Evolutionary conservation across 768 basidiomycete genomes (phyloP).

Genomic region (Jaapia argillacea): DNA sequence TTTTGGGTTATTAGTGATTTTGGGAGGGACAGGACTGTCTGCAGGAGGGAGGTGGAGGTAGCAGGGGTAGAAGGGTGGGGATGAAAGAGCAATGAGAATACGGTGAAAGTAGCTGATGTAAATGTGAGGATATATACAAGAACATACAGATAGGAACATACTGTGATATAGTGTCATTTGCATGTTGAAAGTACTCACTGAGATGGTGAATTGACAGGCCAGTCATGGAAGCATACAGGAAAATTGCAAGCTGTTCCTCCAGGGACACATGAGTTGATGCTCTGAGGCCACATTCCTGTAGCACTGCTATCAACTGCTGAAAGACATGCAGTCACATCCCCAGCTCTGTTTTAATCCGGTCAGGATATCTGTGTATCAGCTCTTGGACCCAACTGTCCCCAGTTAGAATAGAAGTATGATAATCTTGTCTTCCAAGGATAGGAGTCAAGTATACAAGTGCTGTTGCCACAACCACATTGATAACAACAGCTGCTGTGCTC

Average conservation of each 20-base stretch:
- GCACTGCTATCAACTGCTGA: conserved; percentile 1
- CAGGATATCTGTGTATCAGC: conserved; percentile 4
- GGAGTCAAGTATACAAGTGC: background rate
- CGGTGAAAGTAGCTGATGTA: conserved; percentile 17
- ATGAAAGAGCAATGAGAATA: conserved; percentile 17
- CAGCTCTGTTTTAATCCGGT: conserved; percentile 2
- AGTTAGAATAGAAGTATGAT: conserved; percentile 6
- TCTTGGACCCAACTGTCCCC: conserved; percentile 4
- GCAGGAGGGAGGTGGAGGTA: conserved; percentile 12
- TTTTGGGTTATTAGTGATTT: conserved; percentile 20
- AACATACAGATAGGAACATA: background rate
- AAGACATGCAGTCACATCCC: conserved; percentile 5
- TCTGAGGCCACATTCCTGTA: conserved; percentile 3
- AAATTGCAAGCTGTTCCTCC: conserved; percentile 16
- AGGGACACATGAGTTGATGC: conserved; percentile 5
- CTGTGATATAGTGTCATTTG: conserved; percentile 11
- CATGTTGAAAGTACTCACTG: conserved; percentile 19
- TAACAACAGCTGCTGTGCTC: background rate
- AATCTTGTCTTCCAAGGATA: background rate
- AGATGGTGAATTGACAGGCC: conserved; percentile 12
- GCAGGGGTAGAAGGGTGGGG: conserved; percentile 15
- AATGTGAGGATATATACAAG: background rate
- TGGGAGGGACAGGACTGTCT: conserved; percentile 9
- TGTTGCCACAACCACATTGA: background rate
- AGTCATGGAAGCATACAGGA: conserved; percentile 17